A percentile compares a stretch with the other conserved stretches of the same genome.
phyloP scores from a whole-genome alignment of 2,329 filamentous ascomycete species.

The Pseudocercospora fijiensis region DNA sequence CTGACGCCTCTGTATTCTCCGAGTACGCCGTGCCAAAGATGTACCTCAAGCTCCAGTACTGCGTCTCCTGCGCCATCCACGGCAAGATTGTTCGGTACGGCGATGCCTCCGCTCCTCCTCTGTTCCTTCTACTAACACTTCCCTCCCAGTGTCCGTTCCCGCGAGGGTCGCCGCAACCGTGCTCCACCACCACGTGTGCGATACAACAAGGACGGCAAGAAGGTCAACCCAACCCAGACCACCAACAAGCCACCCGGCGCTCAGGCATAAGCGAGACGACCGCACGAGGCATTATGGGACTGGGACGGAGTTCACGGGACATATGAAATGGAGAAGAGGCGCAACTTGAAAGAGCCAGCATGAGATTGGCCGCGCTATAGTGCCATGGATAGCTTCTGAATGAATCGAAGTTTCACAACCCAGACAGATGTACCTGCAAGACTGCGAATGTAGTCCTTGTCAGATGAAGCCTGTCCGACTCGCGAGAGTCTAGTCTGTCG shows the following conservation, averaged over 20 bases:
- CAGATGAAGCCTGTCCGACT: conserved; percentile 9
- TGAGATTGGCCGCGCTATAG: neutral
- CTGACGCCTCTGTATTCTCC: conserved; percentile 96
- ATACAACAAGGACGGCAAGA: conserved; percentile 99
- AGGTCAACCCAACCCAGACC: conserved; percentile 84
- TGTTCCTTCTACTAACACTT: conserved; percentile 17
- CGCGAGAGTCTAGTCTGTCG: conserved; percentile 6
- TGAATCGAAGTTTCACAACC: conserved; percentile 21
- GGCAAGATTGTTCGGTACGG: conserved; percentile 99
- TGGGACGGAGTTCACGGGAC: conserved; percentile 9
- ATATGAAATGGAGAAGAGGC: neutral
- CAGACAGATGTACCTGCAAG: conserved; percentile 10
- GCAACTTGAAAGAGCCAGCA: conserved; percentile 9
- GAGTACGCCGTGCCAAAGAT: conserved; percentile 99
- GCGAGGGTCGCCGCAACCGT: conserved; percentile 96
- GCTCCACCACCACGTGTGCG: conserved; percentile 94
- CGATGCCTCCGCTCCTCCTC: neutral
- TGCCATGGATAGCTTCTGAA: conserved; percentile 28
- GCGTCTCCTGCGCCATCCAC: conserved; percentile 99
- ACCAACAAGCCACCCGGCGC: conserved; percentile 59
- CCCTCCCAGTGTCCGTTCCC: conserved; percentile 85
- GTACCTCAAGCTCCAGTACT: conserved; percentile 99
- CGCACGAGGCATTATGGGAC: conserved; percentile 9
- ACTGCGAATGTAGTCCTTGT: neutral
- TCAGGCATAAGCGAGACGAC: conserved; percentile 22